These are phyloP conservation scores for Panicum virgatum DNA, from an alignment of 202 grass and related monocot genomes.

Conservation along the genomic window DNA sequence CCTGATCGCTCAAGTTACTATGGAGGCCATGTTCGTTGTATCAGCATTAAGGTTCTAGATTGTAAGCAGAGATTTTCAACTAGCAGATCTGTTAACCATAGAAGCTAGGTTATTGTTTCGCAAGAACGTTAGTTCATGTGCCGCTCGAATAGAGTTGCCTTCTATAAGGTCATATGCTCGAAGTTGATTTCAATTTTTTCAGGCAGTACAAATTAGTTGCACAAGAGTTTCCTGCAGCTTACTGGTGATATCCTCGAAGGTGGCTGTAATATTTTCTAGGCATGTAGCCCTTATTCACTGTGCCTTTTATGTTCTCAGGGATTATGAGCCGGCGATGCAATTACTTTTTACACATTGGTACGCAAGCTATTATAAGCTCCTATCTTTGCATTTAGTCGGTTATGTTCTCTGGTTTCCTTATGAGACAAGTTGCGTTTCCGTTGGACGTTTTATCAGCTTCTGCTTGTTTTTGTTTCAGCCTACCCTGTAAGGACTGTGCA, in stretches of 20 bases:
- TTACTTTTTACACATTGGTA: neutral
- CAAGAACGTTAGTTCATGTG: neutral
- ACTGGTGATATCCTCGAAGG: neutral
- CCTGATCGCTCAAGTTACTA: neutral
- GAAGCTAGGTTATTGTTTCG: neutral
- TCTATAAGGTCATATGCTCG: neutral
- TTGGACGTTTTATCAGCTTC: neutral
- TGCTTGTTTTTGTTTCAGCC: neutral
- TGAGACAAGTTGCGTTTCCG: neutral
- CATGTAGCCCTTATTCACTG: neutral
- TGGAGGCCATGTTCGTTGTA: neutral
- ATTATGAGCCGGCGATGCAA: neutral
- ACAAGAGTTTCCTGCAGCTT: no score
- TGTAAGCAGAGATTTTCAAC: neutral
- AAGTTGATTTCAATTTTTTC: neutral
- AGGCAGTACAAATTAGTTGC: neutral
- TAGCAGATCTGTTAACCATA: neutral
- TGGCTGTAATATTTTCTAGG: neutral
- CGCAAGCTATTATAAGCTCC: neutral
- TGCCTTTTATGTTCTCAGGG: neutral
- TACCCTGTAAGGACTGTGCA: neutral
- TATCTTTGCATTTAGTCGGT: neutral
- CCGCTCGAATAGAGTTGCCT: neutral
- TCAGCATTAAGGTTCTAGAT: constrained; percentile 8
- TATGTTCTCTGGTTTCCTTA: neutral